Evolutionary conservation across 495 filamentous ascomycete genomes (phyloP).

Genomic region (Lophiostoma macrostomum): DNA sequence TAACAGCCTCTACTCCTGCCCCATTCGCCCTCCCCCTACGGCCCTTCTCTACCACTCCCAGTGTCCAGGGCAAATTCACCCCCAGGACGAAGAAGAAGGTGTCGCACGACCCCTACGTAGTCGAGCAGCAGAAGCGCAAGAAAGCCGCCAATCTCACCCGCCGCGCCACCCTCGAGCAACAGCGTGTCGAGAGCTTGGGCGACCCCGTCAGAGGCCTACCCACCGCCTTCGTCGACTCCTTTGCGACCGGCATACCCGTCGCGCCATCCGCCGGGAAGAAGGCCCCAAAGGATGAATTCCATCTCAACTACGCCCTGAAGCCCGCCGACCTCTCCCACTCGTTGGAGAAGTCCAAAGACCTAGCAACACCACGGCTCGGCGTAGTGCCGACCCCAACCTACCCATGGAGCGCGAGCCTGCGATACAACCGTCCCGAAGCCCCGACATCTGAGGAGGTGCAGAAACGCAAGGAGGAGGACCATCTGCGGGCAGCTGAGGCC

Average conservation of each 20-base stretch:
- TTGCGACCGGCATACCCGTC: constrained; percentile 56
- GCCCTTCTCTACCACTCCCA: constrained; percentile 47
- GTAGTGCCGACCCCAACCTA: no score
- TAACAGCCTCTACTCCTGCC: constrained; percentile 2
- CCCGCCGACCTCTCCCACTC: constrained; percentile 61
- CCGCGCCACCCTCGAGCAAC: constrained; percentile 60
- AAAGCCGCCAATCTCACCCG: constrained; percentile 76
- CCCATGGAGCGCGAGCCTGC: no score
- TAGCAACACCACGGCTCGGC: constrained; percentile 59
- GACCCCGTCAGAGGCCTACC: constrained; percentile 73
- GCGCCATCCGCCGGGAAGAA: constrained; percentile 26
- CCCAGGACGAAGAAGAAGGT: constrained; percentile 41
- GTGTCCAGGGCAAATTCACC: constrained; percentile 11
- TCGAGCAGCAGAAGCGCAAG: constrained; percentile 71
- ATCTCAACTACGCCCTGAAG: constrained; percentile 73
- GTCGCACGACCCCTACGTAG: constrained; percentile 62
- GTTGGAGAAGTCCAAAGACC: constrained; percentile 58
- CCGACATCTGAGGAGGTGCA: constrained; percentile 35
- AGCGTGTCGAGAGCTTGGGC: constrained; percentile 60
- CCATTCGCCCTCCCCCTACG: constrained; percentile 39
- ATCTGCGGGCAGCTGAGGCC: constrained; percentile 59
- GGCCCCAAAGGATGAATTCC: constrained; percentile 33
- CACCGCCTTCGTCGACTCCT: constrained; percentile 80
- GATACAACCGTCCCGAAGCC: no score
- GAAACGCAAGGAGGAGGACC: constrained; percentile 36